Percentiles rank a stretch among this genome's conserved stretches.
Conservation (phyloP, 78 protist genomes). For the Bodo saltans region DNA sequence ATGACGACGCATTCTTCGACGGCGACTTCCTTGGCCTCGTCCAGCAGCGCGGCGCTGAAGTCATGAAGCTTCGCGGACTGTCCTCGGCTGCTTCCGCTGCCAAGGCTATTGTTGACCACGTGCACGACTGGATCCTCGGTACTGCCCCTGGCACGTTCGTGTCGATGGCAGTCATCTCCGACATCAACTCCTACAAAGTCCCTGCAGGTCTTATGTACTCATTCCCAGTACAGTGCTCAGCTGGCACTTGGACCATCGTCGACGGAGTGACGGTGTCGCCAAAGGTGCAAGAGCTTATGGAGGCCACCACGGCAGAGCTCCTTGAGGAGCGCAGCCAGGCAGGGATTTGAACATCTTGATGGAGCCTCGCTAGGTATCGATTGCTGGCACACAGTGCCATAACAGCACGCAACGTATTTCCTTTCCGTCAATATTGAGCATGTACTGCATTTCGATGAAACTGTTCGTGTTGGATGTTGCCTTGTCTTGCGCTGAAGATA, state of each 20-base stretch:
- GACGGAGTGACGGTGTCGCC: conserved; percentile 51
- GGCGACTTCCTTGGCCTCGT: conserved; percentile 61
- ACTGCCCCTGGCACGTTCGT: conserved; percentile 43
- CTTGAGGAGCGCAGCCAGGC: conserved; percentile 44
- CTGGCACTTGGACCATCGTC: conserved; percentile 30
- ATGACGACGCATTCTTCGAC: conserved; percentile 16
- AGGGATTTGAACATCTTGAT: background rate
- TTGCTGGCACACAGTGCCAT: no score
- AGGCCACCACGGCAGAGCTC: conserved; percentile 66
- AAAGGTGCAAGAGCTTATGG: conserved; percentile 53
- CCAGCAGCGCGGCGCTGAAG: conserved; percentile 88
- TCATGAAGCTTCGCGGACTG: conserved; percentile 65
- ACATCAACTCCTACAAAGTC: conserved; percentile 53
- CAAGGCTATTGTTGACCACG: conserved; percentile 66
- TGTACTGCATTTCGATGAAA: no score
- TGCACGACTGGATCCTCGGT: conserved; percentile 61
- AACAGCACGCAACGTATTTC: no score
- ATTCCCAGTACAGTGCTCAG: conserved; percentile 48
- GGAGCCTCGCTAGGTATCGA: background rate
- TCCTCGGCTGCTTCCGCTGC: conserved; percentile 82
- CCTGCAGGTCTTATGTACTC: conserved; percentile 59
- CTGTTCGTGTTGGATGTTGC: no score
- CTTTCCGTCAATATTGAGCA: no score
- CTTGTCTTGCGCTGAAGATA: no score
- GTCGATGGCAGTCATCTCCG: conserved; percentile 67